Conservation (phyloP, 2,329 filamentous ascomycete genomes). For the Onygena corvina region DNA sequence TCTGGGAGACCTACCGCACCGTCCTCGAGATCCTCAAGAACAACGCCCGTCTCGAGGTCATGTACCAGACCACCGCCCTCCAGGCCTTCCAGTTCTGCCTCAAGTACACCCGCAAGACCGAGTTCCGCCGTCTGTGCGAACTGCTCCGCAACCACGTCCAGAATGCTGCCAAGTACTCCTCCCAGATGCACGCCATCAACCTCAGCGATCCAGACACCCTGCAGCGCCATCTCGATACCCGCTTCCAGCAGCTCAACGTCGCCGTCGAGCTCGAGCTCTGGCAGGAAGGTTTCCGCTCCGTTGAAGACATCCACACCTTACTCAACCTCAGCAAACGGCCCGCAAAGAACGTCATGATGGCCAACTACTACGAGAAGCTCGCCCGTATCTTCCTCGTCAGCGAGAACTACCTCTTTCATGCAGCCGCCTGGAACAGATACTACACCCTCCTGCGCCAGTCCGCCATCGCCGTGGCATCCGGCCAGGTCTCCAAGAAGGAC, state of each 20-base stretch:
- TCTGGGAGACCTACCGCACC: constrained; percentile 98
- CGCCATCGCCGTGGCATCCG: constrained; percentile 65
- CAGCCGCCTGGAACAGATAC: constrained; percentile 92
- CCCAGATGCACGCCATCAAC: constrained; percentile 99
- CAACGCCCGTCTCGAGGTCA: constrained; percentile 91
- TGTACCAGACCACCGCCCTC: constrained; percentile 96
- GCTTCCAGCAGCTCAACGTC: constrained; percentile 96
- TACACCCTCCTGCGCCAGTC: constrained; percentile 94
- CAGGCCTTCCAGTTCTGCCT: constrained; percentile 98
- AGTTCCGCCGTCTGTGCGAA: constrained; percentile 97
- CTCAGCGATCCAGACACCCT: constrained; percentile 93
- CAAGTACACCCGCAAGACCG: constrained; percentile 96
- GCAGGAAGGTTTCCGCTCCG: constrained; percentile 98
- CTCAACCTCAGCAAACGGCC: constrained; percentile 96
- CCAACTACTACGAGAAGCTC: constrained; percentile 99
- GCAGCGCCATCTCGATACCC: constrained; percentile 92
- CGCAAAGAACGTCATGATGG: constrained; percentile 99
- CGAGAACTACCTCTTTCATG: constrained; percentile 99
- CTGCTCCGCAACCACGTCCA: constrained; percentile 96
- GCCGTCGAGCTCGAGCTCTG: constrained; percentile 95
- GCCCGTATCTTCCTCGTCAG: constrained; percentile 97
- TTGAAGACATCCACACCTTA: constrained; percentile 96
- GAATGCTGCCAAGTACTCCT: constrained; percentile 96
- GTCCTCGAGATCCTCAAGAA: constrained; percentile 98
- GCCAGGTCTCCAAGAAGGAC: constrained; percentile 84